Conservation (phyloP, 2,329 filamentous ascomycete species). For the Emydomyces testavorans region DNA sequence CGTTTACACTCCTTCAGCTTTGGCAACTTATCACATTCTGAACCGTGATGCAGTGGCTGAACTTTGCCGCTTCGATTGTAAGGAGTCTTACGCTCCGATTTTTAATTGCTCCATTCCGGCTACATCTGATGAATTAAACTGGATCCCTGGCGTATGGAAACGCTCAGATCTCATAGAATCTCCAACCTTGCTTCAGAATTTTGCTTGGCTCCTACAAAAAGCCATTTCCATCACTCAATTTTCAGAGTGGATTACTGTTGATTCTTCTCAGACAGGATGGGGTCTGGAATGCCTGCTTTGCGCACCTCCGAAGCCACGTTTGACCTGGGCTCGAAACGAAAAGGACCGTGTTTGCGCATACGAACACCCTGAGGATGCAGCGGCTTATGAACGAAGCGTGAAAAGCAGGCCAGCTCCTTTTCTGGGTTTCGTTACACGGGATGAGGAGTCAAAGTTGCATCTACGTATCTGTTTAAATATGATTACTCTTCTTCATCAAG, state of each 20-base stretch:
- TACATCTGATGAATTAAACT: constrained; percentile 15
- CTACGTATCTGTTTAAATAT: constrained; percentile 33
- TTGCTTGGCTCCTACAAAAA: constrained; percentile 28
- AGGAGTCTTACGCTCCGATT: constrained; percentile 25
- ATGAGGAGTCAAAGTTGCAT: constrained; percentile 24
- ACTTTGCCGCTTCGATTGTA: constrained; percentile 21
- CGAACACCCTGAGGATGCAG: constrained; percentile 43
- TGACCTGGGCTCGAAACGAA: constrained; percentile 26
- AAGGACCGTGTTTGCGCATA: constrained; percentile 31
- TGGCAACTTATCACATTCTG: constrained; percentile 20
- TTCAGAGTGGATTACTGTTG: constrained; percentile 23
- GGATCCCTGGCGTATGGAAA: constrained; percentile 21
- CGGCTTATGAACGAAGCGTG: constrained; percentile 40
- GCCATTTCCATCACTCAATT: constrained; percentile 21
- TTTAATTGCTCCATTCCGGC: constrained; percentile 22
- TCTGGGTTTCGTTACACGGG: constrained; percentile 28
- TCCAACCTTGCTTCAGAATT: constrained; percentile 18
- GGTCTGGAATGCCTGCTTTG: constrained; percentile 22
- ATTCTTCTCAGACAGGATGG: not conserved
- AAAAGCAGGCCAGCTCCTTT: constrained; percentile 40
- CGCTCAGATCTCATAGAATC: constrained; percentile 22
- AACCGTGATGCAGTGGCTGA: constrained; percentile 14
- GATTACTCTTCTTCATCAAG: constrained; percentile 29
- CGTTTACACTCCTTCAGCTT: constrained; percentile 15
- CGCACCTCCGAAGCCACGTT: constrained; percentile 24